Evolutionary conservation across 192 early-diverging fungal species (phyloP).

Genomic region (Backusella morwellensis): DNA sequence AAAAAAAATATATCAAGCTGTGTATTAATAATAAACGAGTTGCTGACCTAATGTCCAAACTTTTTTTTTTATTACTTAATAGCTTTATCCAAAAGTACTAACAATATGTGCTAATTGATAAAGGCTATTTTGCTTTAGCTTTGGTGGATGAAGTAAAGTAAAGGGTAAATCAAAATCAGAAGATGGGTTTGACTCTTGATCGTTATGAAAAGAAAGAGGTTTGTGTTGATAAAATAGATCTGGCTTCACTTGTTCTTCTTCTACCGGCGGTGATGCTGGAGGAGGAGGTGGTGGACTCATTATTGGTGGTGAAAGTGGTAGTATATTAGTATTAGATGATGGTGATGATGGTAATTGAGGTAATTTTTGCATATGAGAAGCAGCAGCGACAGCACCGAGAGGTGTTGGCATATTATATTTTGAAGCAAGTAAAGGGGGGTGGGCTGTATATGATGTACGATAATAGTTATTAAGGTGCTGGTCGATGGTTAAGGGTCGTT

Average conservation of each 20-base stretch:
- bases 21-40: not conserved
- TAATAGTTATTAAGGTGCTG: constrained; percentile 35
- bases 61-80: not conserved
- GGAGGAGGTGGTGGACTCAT: not conserved
- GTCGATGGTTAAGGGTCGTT: constrained; percentile 37
- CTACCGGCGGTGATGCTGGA: not conserved
- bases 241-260: not conserved
- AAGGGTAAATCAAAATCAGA: constrained; percentile 5
- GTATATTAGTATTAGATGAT: not conserved
- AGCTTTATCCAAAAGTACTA: constrained; percentile 32
- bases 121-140: not conserved
- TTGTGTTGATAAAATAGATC: constrained; percentile 26
- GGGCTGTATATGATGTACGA: constrained; percentile 3
- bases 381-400: not conserved
- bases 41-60: not conserved
- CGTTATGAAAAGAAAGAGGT: constrained; percentile 9
- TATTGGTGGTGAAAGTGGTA: not conserved
- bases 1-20: not conserved
- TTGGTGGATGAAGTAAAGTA: constrained; percentile 21
- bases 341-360: not conserved
- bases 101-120: constrained; percentile 32
- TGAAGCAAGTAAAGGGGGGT: not conserved
- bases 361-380: not conserved
- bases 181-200: not conserved
- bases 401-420: constrained; percentile 8